Evolutionary conservation across 139 green algal genomes (phyloP).

Genomic region (Pleodorina starrii): DNA sequence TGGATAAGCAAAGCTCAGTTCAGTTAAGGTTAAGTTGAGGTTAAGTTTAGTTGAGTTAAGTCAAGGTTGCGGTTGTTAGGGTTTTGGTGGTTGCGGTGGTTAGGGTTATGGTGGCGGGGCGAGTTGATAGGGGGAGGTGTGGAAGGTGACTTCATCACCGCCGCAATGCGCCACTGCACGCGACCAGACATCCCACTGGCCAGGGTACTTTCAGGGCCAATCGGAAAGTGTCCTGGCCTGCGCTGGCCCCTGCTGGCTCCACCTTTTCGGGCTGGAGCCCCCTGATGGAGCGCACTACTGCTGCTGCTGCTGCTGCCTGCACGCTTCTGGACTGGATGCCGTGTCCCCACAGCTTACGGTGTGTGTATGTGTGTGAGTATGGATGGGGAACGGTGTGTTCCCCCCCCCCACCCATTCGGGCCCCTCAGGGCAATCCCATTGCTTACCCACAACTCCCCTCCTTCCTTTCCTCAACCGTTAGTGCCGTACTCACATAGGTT

Average conservation of each 20-base stretch:
- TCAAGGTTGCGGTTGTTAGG: not conserved
- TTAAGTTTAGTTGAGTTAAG: not conserved
- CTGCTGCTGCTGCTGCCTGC: not conserved
- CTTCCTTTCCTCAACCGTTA: not conserved
- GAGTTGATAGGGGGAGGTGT: not conserved
- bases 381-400: not conserved
- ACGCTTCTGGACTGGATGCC: not conserved
- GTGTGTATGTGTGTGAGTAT: not conserved
- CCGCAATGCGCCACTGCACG: no score
- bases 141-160: not conserved
- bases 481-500: not conserved
- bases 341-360: not conserved
- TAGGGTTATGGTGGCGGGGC: not conserved
- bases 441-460: not conserved
- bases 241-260: no score
- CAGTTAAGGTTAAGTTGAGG: not conserved
- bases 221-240: no score
- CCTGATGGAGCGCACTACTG: not conserved
- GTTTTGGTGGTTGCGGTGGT: not conserved
- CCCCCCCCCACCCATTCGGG: not conserved
- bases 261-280: no score
- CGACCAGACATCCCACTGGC: no score
- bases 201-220: no score
- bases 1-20: not conserved
- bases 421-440: not conserved